Evolutionary conservation across 2,329 filamentous ascomycete genomes (phyloP), one percentile per base, ranked within the genome.

Genomic region (Shiraia sp.): DNA sequence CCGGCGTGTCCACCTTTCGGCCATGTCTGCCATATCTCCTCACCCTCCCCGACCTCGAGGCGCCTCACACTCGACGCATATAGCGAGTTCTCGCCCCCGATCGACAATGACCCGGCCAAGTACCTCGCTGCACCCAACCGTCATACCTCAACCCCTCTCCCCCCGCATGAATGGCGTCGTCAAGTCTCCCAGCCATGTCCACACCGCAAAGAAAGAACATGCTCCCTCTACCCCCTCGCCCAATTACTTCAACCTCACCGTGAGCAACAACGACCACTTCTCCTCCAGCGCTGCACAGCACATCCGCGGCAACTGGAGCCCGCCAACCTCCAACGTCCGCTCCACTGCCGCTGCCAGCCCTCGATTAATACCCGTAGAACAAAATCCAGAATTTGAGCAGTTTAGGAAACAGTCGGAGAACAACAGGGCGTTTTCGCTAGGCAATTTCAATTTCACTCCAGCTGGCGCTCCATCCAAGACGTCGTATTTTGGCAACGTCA

Each of bases 201-300:
- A 42, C 30, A 40, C 41, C 13, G 46, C 58, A 10, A 57, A 47
- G 41, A 64, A 67, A 32, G 53, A 60, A n/a, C 56, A 61, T 3
- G 56, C 57, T 30, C n/a, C n/a, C n/a, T n/a, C n/a, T n/a, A 68
- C 63, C 3, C 67, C 78, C 16, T 92, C 88, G 64, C 88, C 90
- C 10, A 95, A 91, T 66, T 96, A 96, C 70, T 96, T 96, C 66
- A 88, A 87, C 41, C 81, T 95, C 45, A 75, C 83, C 22, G 73
- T 88, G 49, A 84, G 90, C 14, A 69, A 73, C 32, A 75, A 71
- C 40, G 83, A 88, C 47, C 75, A 79, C 16, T 79, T 83, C 47
- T 83, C 85, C 38, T 86, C 85, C 2, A 74, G 71, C 48, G 70
- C 72, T 16, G 80, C 78, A 4, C 76, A 77, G 24, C 75, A 87